Conservation (phyloP, 139 green algal species). For the Trebouxia sp. region DNA sequence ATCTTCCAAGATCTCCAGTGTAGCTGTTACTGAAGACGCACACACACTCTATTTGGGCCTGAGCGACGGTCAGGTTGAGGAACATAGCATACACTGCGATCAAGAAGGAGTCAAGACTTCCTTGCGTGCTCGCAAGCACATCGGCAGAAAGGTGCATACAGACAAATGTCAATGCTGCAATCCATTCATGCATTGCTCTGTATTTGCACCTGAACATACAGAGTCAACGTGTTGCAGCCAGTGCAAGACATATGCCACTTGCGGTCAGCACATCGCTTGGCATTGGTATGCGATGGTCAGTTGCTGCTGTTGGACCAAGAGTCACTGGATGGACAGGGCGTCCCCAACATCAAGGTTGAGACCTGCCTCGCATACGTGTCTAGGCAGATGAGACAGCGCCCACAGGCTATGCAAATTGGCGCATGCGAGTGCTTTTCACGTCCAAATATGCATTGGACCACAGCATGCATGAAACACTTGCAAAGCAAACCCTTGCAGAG, state of each 20-base stretch:
- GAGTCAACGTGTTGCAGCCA: slow-evolving; percentile 22
- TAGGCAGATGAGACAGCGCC: no score
- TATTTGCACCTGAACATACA: neutral
- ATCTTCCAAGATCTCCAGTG: slow-evolving; percentile 32
- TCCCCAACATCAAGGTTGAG: slow-evolving; percentile 40
- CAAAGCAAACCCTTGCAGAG: no score
- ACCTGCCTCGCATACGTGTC: no score
- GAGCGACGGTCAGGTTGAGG: slow-evolving; percentile 55
- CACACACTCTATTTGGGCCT: slow-evolving; percentile 47
- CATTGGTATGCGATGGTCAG: slow-evolving; percentile 28
- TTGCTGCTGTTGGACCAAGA: slow-evolving; percentile 37
- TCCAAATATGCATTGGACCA: no score
- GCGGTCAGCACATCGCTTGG: slow-evolving; percentile 7
- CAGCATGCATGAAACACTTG: no score
- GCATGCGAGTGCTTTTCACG: no score
- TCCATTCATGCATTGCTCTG: neutral
- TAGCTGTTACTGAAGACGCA: slow-evolving; percentile 37
- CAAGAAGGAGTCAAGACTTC: slow-evolving; percentile 13
- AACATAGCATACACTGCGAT: slow-evolving; percentile 36
- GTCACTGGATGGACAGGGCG: slow-evolving; percentile 26
- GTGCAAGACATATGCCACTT: slow-evolving; percentile 31
- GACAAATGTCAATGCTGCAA: no score
- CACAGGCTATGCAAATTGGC: no score
- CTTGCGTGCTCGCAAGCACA: slow-evolving; percentile 45
- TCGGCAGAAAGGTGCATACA: slow-evolving; percentile 51